A percentile compares a stretch with the other conserved stretches of the same genome.
Conservation (phyloP, 192 early-diverging fungal genomes). For the Dissophora ornata region DNA sequence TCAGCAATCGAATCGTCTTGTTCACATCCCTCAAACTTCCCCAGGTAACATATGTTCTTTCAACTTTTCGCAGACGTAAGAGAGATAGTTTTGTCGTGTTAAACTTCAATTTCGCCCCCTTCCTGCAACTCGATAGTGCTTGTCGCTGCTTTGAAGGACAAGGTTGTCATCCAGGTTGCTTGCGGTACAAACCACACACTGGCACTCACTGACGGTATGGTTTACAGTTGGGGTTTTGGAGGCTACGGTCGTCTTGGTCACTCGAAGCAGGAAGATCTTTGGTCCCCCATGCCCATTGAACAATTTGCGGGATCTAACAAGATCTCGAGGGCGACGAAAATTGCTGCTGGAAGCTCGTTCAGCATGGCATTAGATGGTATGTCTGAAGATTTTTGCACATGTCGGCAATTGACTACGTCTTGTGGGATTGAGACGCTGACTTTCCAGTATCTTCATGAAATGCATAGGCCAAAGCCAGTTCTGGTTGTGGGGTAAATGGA, state of each 20-base stretch:
- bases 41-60: too few species aligned
- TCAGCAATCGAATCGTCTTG: constrained; percentile 55
- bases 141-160: constrained; percentile 43
- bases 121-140: too few species aligned
- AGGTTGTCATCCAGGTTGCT: constrained; percentile 59
- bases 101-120: too few species aligned
- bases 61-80: too few species aligned
- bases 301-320: constrained; percentile 52
- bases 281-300: constrained; percentile 55
- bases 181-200: constrained; percentile 75
- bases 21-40: constrained; percentile 51
- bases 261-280: constrained; percentile 62
- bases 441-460: background rate
- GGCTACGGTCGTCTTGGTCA: constrained; percentile 74
- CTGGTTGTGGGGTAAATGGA: constrained; percentile 66
- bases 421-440: too few species aligned
- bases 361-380: constrained; percentile 61
- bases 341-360: constrained; percentile 60
- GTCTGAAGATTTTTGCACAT: too few species aligned
- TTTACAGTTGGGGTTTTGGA: constrained; percentile 76
- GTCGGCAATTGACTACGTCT: too few species aligned
- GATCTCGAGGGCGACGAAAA: constrained; percentile 40
- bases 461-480: constrained; percentile 51
- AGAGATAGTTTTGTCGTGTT: too few species aligned
- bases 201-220: constrained; percentile 60